Evolutionary conservation across 345 rosid species (phyloP).

Genomic region (Eucalyptus virginea): DNA sequence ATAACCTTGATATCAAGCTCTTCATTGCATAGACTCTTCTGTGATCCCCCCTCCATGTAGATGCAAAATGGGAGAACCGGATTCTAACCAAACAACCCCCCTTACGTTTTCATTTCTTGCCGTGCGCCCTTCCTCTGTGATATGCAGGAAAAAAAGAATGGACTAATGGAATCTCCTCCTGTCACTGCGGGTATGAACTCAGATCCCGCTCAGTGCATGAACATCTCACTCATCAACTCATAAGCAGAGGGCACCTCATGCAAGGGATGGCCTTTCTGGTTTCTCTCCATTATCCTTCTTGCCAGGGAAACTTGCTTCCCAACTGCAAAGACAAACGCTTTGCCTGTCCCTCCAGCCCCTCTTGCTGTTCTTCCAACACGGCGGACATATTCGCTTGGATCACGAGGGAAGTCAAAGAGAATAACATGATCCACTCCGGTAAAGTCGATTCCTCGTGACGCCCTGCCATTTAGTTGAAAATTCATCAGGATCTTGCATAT

Average conservation of each 20-base stretch:
- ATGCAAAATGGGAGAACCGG: not conserved
- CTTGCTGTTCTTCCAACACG: slow-evolving; percentile 97
- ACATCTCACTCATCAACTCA: slow-evolving; percentile 2
- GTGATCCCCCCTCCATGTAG: not conserved
- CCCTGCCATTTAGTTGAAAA: slow-evolving; percentile 39
- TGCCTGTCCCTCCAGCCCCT: slow-evolving; percentile 85
- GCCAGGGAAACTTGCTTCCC: slow-evolving; percentile 88
- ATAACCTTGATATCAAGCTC: not conserved
- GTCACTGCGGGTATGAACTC: not conserved
- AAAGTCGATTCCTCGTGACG: slow-evolving; percentile 94
- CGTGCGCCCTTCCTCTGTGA: rapidly evolving
- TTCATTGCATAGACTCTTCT: not conserved
- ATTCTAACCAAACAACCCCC: not conserved
- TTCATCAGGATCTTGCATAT: not conserved
- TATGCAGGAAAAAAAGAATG: not conserved
- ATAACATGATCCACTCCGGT: slow-evolving; percentile 73
- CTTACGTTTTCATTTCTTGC: not conserved
- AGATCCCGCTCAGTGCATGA: not conserved
- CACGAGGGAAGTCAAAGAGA: slow-evolving; percentile 89
- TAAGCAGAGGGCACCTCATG: slow-evolving; percentile 88
- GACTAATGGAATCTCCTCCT: not conserved
- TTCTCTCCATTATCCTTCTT: slow-evolving; percentile 53
- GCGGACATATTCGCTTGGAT: slow-evolving; percentile 91
- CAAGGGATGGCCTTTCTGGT: slow-evolving; percentile 75
- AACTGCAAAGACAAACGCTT: slow-evolving; percentile 75